Percentiles rank a stretch among this genome's conserved stretches.
phyloP scores from a whole-genome alignment of 2,329 filamentous ascomycete species.

The Talaromyces amestolkiae region DNA sequence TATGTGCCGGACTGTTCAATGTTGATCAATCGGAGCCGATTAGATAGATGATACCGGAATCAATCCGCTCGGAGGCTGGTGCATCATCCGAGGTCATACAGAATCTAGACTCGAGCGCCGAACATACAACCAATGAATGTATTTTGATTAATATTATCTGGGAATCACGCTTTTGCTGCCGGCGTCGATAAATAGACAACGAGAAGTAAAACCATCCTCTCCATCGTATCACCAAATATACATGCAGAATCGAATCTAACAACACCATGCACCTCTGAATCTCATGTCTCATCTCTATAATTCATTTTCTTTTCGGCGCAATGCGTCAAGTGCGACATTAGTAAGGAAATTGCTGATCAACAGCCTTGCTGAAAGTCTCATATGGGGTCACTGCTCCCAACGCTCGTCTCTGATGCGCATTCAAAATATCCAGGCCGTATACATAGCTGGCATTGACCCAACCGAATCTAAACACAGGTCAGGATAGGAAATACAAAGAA shows the following conservation, averaged over 20 bases:
- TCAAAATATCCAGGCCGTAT: conserved; percentile 84
- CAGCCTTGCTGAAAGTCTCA: conserved; percentile 72
- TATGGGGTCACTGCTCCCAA: conserved; percentile 85
- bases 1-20: not conserved
- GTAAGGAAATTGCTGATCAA: conserved; percentile 37
- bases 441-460: conserved; percentile 99
- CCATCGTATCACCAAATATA: not conserved
- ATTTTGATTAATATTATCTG: not conserved
- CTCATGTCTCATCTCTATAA: not conserved
- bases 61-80: not conserved
- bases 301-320: not conserved
- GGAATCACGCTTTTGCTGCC: not conserved
- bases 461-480: conserved; percentile 66
- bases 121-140: not conserved
- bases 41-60: not conserved
- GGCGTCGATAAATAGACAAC: not conserved
- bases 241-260: not conserved
- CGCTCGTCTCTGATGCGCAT: conserved; percentile 83
- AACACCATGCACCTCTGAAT: conserved; percentile 6
- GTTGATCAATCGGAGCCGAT: not conserved
- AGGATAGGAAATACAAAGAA: not conserved
- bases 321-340: conserved; percentile 8
- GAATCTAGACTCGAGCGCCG: not conserved
- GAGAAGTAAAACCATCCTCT: not conserved
- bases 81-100: not conserved